Conservation (phyloP, 305 asterid species). For the Fraxinus sp. region DNA sequence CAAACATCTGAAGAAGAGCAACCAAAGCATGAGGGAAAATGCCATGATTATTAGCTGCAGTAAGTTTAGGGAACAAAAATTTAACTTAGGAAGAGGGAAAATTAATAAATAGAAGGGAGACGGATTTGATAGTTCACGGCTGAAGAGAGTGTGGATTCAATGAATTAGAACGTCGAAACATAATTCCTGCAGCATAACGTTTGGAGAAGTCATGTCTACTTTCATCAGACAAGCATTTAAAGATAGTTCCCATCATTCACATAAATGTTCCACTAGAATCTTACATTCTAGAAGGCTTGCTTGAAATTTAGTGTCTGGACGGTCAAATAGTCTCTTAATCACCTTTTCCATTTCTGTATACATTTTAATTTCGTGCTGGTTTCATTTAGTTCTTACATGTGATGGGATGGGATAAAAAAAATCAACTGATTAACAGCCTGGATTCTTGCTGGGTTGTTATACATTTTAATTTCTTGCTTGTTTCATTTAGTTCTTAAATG, state of each 20-base stretch:
- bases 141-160: neutral
- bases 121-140: neutral
- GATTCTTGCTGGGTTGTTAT: neutral
- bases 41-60: neutral
- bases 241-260: neutral
- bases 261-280: neutral
- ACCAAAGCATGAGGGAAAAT: neutral
- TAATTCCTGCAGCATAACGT: neutral
- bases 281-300: neutral
- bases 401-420: neutral
- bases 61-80: neutral
- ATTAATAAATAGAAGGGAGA: neutral
- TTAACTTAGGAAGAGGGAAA: neutral
- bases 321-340: neutral
- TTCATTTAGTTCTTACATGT: neutral
- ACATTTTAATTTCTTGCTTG: neutral
- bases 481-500: neutral
- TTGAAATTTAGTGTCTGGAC: neutral
- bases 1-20: slow-evolving; percentile 11
- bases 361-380: neutral
- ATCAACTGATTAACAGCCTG: neutral
- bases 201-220: neutral
- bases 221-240: slow-evolving; percentile 1
- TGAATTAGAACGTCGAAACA: neutral
- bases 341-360: neutral